A percentile compares a stretch with the other conserved stretches of the same genome.
phyloP scores from a whole-genome alignment of 1,284 basidiomycete genomes.

The Waitea zeae region DNA sequence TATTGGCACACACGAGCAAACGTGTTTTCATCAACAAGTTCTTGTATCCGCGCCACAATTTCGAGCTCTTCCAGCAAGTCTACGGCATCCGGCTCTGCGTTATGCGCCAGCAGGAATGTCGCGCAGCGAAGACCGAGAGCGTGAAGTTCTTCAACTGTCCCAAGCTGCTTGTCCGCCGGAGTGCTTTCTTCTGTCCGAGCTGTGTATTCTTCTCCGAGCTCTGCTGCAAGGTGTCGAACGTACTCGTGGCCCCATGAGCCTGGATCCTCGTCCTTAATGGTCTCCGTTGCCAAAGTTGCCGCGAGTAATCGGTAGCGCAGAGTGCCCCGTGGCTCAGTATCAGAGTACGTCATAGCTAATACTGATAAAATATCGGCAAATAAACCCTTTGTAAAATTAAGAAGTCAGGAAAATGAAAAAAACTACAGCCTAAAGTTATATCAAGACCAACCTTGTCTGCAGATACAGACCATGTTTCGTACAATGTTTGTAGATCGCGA shows the following conservation, averaged over 20 bases:
- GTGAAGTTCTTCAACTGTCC: constrained; percentile 58
- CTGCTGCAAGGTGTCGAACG: constrained; percentile 90
- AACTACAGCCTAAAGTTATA: too few species aligned
- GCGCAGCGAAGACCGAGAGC: constrained; percentile 77
- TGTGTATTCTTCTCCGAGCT: constrained; percentile 89
- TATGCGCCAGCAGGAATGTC: constrained; percentile 83
- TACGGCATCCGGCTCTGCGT: constrained; percentile 97
- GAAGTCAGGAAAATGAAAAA: background rate
- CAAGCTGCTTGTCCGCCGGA: constrained; percentile 13
- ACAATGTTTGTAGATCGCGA: constrained; percentile 69
- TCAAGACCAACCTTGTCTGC: constrained; percentile 52
- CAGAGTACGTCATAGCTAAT: constrained; percentile 99
- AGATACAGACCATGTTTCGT: constrained; percentile 64
- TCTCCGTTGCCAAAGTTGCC: constrained; percentile 44
- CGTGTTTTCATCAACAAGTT: constrained; percentile 77
- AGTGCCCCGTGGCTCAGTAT: constrained; percentile 88
- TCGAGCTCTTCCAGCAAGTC: constrained; percentile 93
- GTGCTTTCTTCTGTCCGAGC: constrained; percentile 19
- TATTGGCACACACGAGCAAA: constrained; percentile 92
- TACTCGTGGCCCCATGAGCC: constrained; percentile 99
- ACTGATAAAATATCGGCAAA: constrained; percentile 99
- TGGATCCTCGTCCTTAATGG: constrained; percentile 39
- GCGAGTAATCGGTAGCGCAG: constrained; percentile 82
- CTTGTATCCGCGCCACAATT: constrained; percentile 65
- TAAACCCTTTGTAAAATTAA: constrained; percentile 6